Percentiles rank a stretch among this genome's conserved stretches.
phyloP scores from a whole-genome alignment of 805 yeast genomes.

The Sugiyamaella chiloensis region DNA sequence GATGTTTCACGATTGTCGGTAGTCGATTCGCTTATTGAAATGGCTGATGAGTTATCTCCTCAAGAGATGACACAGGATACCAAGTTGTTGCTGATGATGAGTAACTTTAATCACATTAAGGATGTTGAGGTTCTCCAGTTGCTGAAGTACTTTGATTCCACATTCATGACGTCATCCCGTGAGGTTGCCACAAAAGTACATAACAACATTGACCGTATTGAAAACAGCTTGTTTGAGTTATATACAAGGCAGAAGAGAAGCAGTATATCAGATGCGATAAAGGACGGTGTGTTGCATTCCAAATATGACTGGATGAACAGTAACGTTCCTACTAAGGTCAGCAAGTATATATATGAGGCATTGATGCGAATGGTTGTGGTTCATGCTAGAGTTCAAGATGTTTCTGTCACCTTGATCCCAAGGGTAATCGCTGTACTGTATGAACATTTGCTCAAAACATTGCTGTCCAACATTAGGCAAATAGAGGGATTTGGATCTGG shows the following conservation, averaged over 20 bases:
- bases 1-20: slow-evolving; percentile 5
- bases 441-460: slow-evolving; percentile 39
- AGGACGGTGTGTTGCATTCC: slow-evolving; percentile 37
- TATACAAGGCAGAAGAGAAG: slow-evolving; percentile 50
- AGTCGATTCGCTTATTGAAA: background rate
- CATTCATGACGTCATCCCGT: slow-evolving; percentile 46
- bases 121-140: slow-evolving; percentile 47
- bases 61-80: slow-evolving; percentile 46
- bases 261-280: slow-evolving; percentile 39
- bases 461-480: slow-evolving; percentile 41
- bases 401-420: slow-evolving; percentile 46
- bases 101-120: slow-evolving; percentile 51
- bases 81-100: slow-evolving; percentile 49
- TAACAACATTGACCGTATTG: slow-evolving; percentile 46
- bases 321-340: slow-evolving; percentile 32
- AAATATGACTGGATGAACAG: slow-evolving; percentile 43
- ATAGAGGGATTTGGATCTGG: slow-evolving; percentile 45
- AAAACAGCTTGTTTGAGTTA: slow-evolving; percentile 51
- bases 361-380: slow-evolving; percentile 48
- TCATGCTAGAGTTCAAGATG: slow-evolving; percentile 49
- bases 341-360: slow-evolving; percentile 46
- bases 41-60: slow-evolving; percentile 39
- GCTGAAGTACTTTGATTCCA: slow-evolving; percentile 47
- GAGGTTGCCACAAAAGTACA: slow-evolving; percentile 45
- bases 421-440: slow-evolving; percentile 46